A percentile compares a stretch with the other conserved stretches of the same genome.
Conservation (phyloP, 805 yeast species). For the Myxozyma udenii region DNA sequence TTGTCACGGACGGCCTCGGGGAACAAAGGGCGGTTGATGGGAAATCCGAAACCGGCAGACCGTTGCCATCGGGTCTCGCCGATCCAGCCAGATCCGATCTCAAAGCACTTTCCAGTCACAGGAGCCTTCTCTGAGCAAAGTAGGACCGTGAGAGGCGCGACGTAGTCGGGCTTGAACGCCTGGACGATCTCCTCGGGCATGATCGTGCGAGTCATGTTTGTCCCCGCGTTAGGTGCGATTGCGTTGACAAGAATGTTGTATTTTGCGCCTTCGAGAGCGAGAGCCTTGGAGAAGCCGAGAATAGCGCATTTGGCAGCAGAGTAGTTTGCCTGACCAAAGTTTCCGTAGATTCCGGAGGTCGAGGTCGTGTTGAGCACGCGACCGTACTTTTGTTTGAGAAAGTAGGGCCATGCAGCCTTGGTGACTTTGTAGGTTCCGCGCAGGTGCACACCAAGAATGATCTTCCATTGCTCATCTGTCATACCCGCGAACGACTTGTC, state of each 20-base stretch:
- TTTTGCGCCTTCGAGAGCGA: slow-evolving; percentile 88
- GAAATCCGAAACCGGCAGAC: slow-evolving; percentile 71
- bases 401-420: slow-evolving; percentile 90
- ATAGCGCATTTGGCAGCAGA: slow-evolving; percentile 91
- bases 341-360: slow-evolving; percentile 95
- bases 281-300: slow-evolving; percentile 76
- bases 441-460: slow-evolving; percentile 77
- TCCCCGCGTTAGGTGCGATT: slow-evolving; percentile 97
- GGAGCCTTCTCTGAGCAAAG: slow-evolving; percentile 72
- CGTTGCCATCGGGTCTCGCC: slow-evolving; percentile 95
- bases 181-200: slow-evolving; percentile 77
- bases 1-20: slow-evolving; percentile 71
- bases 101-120: slow-evolving; percentile 77
- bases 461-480: slow-evolving; percentile 79
- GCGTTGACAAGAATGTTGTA: slow-evolving; percentile 70
- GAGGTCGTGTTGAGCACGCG: slow-evolving; percentile 85
- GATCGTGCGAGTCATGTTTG: slow-evolving; percentile 91
- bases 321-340: slow-evolving; percentile 95
- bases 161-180: slow-evolving; percentile 80
- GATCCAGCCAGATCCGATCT: slow-evolving; percentile 95
- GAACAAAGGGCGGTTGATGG: slow-evolving; percentile 45
- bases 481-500: slow-evolving; percentile 85
- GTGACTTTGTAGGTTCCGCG: slow-evolving; percentile 76
- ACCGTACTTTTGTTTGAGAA: slow-evolving; percentile 74
- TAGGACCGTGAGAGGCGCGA: slow-evolving; percentile 83